phyloP scores from a whole-genome alignment of 441 rosid species.

The Adansonia rubrostipa region DNA sequence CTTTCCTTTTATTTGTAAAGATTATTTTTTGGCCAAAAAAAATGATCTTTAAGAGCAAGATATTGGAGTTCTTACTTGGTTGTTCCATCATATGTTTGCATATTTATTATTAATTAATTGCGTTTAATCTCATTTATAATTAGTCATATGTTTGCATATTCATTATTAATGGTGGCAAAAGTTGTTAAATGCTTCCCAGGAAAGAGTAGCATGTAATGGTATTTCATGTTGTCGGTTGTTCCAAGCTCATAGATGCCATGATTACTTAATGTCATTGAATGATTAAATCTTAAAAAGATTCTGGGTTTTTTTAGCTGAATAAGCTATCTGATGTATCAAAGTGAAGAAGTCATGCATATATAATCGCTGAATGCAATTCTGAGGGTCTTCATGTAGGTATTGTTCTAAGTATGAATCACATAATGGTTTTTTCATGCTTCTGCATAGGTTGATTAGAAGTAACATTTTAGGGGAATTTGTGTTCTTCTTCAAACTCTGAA shows the following conservation, averaged over 20 bases:
- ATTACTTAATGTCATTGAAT: not conserved
- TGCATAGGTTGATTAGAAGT: not conserved
- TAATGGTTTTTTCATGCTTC: not conserved
- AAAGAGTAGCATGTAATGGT: not conserved
- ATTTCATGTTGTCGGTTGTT: not conserved
- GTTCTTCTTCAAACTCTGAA: not conserved
- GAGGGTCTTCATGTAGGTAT: not conserved
- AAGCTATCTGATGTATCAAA: not conserved
- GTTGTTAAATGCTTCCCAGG: not conserved
- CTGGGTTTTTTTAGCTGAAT: not conserved
- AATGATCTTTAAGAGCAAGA: not conserved
- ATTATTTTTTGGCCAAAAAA: not conserved
- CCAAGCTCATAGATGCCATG: not conserved
- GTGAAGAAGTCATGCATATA: conserved; percentile 8
- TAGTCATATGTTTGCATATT: not conserved
- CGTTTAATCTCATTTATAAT: conserved; percentile 1
- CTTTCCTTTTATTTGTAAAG: not conserved
- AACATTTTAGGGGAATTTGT: not conserved
- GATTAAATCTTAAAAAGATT: conserved; percentile 1
- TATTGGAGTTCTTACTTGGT: not conserved
- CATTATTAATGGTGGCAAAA: not conserved
- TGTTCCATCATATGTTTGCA: not conserved
- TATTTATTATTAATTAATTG: not conserved
- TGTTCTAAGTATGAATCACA: not conserved
- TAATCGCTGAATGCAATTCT: not conserved